Conservation (phyloP, 148 eudicot genomes). For the Rhododendron ovatum region DNA sequence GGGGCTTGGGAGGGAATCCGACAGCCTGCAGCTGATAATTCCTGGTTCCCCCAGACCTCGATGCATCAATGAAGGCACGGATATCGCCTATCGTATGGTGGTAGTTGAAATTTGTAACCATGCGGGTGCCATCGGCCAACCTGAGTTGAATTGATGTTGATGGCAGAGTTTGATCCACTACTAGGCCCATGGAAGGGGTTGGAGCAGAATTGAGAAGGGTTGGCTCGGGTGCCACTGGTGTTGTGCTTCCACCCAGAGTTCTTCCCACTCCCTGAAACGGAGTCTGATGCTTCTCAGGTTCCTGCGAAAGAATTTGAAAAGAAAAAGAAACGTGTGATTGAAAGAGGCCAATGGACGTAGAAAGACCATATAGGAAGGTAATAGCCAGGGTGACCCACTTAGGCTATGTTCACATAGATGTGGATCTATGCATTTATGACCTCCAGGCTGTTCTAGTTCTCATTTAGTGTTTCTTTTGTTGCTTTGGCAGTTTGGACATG, state of each 20-base stretch:
- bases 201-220: constrained; percentile 32
- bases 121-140: constrained; percentile 64
- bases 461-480: background rate
- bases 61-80: constrained; percentile 56
- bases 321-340: background rate
- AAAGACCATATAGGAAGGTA: background rate
- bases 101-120: constrained; percentile 50
- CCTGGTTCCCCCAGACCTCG: constrained; percentile 51
- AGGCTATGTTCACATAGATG: background rate
- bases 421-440: background rate
- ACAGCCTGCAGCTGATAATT: constrained; percentile 61
- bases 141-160: constrained; percentile 60
- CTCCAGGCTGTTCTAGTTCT: background rate
- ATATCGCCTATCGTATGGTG: constrained; percentile 50
- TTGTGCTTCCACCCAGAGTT: constrained; percentile 48
- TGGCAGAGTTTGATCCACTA: constrained; percentile 42
- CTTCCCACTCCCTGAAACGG: constrained; percentile 61
- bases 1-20: constrained; percentile 68
- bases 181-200: constrained; percentile 30
- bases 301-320: constrained; percentile 28
- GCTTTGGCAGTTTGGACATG: background rate
- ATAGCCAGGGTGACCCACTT: background rate
- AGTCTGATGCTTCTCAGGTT: constrained; percentile 37
- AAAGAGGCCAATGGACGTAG: background rate
- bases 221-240: constrained; percentile 26